phyloP scores from a whole-genome alignment of 768 basidiomycete species.

The Mycena amicta region DNA sequence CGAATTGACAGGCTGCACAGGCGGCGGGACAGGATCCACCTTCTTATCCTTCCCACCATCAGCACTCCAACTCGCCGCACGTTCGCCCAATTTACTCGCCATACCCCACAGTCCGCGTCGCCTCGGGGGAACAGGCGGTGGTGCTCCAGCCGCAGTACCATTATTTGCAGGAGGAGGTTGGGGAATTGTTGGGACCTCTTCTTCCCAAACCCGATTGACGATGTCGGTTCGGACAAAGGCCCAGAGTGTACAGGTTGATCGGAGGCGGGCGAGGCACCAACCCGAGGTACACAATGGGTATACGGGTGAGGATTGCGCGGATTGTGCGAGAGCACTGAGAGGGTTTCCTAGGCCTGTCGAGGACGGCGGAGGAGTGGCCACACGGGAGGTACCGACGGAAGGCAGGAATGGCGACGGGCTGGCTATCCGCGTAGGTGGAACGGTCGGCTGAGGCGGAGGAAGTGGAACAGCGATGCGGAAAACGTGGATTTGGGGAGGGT shows the following conservation, averaged over 20 bases:
- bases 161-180: slow-evolving; percentile 34
- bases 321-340: slow-evolving; percentile 33
- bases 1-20: slow-evolving; percentile 25
- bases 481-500: slow-evolving; percentile 58
- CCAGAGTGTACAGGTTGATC: slow-evolving; percentile 90
- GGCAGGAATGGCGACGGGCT: slow-evolving; percentile 36
- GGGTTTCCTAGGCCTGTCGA: slow-evolving; percentile 37
- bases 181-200: slow-evolving; percentile 52
- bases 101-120: slow-evolving; percentile 69
- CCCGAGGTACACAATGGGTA: slow-evolving; percentile 83
- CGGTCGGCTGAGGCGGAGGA: slow-evolving; percentile 31
- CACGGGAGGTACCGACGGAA: slow-evolving; percentile 23
- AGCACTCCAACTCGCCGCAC: slow-evolving; percentile 58
- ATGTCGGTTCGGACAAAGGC: slow-evolving; percentile 81
- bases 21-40: slow-evolving; percentile 33
- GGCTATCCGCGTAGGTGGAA: slow-evolving; percentile 17
- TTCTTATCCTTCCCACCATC: slow-evolving; percentile 41
- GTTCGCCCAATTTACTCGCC: slow-evolving; percentile 62
- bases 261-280: slow-evolving; percentile 85
- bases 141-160: slow-evolving; percentile 35
- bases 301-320: slow-evolving; percentile 45
- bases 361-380: slow-evolving; percentile 25
- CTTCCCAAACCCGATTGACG: slow-evolving; percentile 88
- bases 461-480: slow-evolving; percentile 60
- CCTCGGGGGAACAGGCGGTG: slow-evolving; percentile 66